A percentile compares a stretch with the other conserved stretches of the same genome.
phyloP scores from a whole-genome alignment of 495 filamentous ascomycete genomes.

The Penicillium silybi region DNA sequence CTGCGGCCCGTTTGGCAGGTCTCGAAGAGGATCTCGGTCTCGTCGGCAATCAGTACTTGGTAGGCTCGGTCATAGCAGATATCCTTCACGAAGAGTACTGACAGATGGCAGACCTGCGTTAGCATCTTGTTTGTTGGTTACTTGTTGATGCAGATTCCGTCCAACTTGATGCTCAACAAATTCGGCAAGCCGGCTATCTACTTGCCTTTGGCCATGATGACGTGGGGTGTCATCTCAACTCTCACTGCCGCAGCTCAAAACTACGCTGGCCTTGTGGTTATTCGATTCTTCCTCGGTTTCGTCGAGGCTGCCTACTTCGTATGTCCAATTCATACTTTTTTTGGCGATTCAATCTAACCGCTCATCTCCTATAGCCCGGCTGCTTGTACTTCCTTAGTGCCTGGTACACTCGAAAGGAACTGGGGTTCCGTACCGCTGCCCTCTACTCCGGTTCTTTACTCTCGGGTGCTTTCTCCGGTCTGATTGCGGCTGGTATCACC shows the following conservation, averaged over 20 bases:
- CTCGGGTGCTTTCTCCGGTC: slow-evolving; percentile 63
- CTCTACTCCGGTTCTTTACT: slow-evolving; percentile 49
- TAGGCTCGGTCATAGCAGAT: background rate
- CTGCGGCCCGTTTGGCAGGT: slow-evolving; percentile 49
- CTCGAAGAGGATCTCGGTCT: slow-evolving; percentile 48
- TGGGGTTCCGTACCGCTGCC: slow-evolving; percentile 45
- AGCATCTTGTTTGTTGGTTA: slow-evolving; percentile 74
- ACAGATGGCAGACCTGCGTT: slow-evolving; percentile 47
- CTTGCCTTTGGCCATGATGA: slow-evolving; percentile 59
- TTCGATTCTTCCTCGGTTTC: slow-evolving; percentile 70
- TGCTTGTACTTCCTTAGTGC: slow-evolving; percentile 47
- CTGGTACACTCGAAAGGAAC: slow-evolving; percentile 51
- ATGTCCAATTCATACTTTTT: background rate
- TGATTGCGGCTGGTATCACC: slow-evolving; percentile 52
- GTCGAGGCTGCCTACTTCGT: slow-evolving; percentile 51
- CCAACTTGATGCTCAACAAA: slow-evolving; percentile 46
- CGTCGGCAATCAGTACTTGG: slow-evolving; percentile 42
- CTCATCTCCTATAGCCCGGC: slow-evolving; percentile 27
- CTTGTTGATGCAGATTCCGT: slow-evolving; percentile 47
- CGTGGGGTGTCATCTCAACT: slow-evolving; percentile 72
- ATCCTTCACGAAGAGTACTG: background rate
- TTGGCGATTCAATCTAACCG: background rate
- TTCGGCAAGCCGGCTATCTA: slow-evolving; percentile 58
- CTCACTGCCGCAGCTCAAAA: slow-evolving; percentile 55
- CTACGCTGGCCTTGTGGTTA: slow-evolving; percentile 58